These are phyloP conservation scores for Rutidosis leptorrhynchoides DNA, from an alignment of 129 eudicot genomes.

Conservation along the genomic window DNA sequence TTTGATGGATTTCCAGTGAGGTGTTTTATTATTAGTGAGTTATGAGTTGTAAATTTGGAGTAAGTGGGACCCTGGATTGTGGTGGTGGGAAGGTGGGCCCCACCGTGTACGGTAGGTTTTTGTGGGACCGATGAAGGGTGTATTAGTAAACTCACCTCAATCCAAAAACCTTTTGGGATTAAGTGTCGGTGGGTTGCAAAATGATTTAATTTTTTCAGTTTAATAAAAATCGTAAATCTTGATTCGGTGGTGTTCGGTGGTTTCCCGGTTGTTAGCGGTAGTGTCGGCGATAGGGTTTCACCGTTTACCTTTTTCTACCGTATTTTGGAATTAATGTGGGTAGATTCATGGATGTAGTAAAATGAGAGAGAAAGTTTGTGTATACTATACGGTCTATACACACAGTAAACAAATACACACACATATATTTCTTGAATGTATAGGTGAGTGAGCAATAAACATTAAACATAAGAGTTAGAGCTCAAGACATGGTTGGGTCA, in stretches of 20 bases:
- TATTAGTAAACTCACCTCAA: neutral
- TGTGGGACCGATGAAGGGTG: slow-evolving; percentile 31
- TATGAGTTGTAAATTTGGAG: slow-evolving; percentile 37
- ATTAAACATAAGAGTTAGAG: slow-evolving; percentile 26
- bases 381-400: slow-evolving; percentile 5
- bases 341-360: slow-evolving; percentile 10
- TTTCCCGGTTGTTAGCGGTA: slow-evolving; percentile 13
- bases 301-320: slow-evolving; percentile 4
- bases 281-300: slow-evolving; percentile 14
- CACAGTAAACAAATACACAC: neutral
- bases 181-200: slow-evolving; percentile 27
- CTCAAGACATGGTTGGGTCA: slow-evolving; percentile 30
- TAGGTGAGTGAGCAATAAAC: neutral
- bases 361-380: slow-evolving; percentile 20
- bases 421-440: neutral
- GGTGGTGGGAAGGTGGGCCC: slow-evolving; percentile 33
- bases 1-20: slow-evolving; percentile 39
- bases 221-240: neutral
- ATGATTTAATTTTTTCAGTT: neutral
- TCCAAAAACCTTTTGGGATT: slow-evolving; percentile 10
- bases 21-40: slow-evolving; percentile 16
- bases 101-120: slow-evolving; percentile 40
- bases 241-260: slow-evolving; percentile 23
- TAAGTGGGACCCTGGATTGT: slow-evolving; percentile 30
- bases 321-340: slow-evolving; percentile 9